Base-by-base conservation (phyloP, 495 filamentous ascomycete genomes). In the Margaritispora aquatica region DNA sequence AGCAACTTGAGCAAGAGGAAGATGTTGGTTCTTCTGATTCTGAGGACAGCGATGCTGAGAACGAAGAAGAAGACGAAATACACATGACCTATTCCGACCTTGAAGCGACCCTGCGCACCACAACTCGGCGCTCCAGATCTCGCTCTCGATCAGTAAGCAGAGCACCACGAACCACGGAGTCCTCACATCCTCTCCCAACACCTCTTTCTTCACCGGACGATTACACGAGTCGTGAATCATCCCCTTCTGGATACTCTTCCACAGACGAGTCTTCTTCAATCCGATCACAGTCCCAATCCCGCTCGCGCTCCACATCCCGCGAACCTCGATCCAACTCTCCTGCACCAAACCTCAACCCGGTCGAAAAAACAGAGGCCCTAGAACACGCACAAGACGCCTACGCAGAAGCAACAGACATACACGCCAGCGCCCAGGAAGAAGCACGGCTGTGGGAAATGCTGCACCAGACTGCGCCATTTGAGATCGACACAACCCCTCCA, bases 361-460 rank as follows among this genome's bases (percentile, higher is more conserved):
- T n/a, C 8, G 38, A n/a, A 44, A 44, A n/a, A n/a, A 3, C 19
- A 4, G 47, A 50, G 17, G 47, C 47, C n/a, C 50, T 64, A 0
- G 73, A 75, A 59, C 65, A 70, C 11, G 65, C 53, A 4, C 70
- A 78, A 53, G 80, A 86, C 49, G 71, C 68, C 0, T 78, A 86
- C 52, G 74, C 81, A 0, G 84, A 88, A 58, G 58, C 57, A 0
- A 52, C 79, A 4, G 88, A 92, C 61, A 68, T 63, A 22, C 66
- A 75, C 59, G 65, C 71, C 15, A 80, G 80, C 58, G 71, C 66
- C 15, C 52, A 63, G 8, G 85, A 88, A 68, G 87, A 92, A 70
- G 64, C 67, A 34, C 62, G 68, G 13, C 57, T 90, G 10, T 86
- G 84, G 82, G 58, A 60, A 0, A 36, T 85, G 10, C 66, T 92